Conservation (phyloP, 2,329 filamentous ascomycete genomes). For the Arthroderma uncinatum region DNA sequence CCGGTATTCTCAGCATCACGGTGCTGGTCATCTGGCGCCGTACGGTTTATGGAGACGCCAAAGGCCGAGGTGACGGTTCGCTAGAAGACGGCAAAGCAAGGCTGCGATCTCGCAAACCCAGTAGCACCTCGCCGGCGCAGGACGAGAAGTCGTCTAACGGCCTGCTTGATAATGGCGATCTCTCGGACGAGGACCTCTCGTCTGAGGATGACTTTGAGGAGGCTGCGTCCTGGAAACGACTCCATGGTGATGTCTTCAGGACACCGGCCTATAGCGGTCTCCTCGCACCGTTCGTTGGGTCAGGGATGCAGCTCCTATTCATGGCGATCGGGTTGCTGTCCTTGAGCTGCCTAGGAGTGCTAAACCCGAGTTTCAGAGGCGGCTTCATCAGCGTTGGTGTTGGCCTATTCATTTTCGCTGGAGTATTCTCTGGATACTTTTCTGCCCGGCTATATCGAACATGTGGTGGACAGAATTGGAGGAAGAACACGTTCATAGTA, state of each 20-base stretch:
- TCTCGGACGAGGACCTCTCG: conserved; percentile 43
- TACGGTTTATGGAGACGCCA: conserved; percentile 69
- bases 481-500: conserved; percentile 59
- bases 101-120: conserved; percentile 36
- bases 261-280: conserved; percentile 58
- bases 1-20: conserved; percentile 63
- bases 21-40: conserved; percentile 71
- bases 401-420: conserved; percentile 72
- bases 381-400: conserved; percentile 77
- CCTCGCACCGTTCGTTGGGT: conserved; percentile 69
- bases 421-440: conserved; percentile 77
- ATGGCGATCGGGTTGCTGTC: conserved; percentile 63
- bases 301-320: conserved; percentile 75
- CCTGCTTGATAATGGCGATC: conserved; percentile 42
- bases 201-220: conserved; percentile 72
- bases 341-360: conserved; percentile 61
- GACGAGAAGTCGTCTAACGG: conserved; percentile 45
- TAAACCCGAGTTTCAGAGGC: conserved; percentile 82
- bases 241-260: conserved; percentile 81
- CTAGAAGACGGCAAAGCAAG: conserved; percentile 56
- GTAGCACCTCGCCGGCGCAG: conserved; percentile 23
- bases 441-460: conserved; percentile 74
- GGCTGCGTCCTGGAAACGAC: conserved; percentile 74
- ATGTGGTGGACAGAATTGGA: conserved; percentile 64
- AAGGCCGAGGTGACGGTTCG: conserved; percentile 55